Evolutionary conservation across 139 green algal genomes (phyloP), one percentile per base, ranked within the genome.

Genomic region (Zygnema circumcarinatum): DNA sequence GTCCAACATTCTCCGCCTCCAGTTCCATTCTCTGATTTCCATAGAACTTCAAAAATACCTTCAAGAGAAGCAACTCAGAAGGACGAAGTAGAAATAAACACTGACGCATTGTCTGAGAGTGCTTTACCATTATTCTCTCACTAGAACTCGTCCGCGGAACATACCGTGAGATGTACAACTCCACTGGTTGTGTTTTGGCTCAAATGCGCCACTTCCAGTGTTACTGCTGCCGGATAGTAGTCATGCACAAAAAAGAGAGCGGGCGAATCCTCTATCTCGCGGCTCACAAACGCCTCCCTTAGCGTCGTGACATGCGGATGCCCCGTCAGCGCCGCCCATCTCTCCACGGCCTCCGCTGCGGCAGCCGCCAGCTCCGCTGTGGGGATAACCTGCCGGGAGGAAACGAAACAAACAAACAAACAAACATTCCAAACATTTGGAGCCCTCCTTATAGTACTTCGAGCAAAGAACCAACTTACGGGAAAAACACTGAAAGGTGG

Each of bases 261-360:
- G 33, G 94, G 86, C 2, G 73, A 76, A 33, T 39, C 79, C n/a
- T 90, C 94, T 36, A 93, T 54, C 67, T 98, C 96, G 0, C 84
- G 62, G 31, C 82, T 94, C 35, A 96, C 91, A 86, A 98, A 95
- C 1, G 91, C 94, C 1, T 93, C 90, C 0, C 91, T 85, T 38
- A 94, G 93, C 2, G 79, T 91, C 3, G 93, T 85, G 38, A 98
- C 74, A 81, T 95, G 90, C 2, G 96, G 95, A 90, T 98, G 96
- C 67, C 88, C 81, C 1, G 79, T 76, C 0, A 93, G 67, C n/a
- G 2, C 36, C 1, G 16, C 31, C 95, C 95, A 98, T 1, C 40
- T 54, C 62, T 94, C 93, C 36, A 96, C 93, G 0, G 82, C 84
- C 20, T 93, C 86, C 25, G 93, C 89, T 0, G 92, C 94, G 0